Conservation (phyloP, 2,329 filamentous ascomycete genomes). For the Helicocarpus griseus region DNA sequence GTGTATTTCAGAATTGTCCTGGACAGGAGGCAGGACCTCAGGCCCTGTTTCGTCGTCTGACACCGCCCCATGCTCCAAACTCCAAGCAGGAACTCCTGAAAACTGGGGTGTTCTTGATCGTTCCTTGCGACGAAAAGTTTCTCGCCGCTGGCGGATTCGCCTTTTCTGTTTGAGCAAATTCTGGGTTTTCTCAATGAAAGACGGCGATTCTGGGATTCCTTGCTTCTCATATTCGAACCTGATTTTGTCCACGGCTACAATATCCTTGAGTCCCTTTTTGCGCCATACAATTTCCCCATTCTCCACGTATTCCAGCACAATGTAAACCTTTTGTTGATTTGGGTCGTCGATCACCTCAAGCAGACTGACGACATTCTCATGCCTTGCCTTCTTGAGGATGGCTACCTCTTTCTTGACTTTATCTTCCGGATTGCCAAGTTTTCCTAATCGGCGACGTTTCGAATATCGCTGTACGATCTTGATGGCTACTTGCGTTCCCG, state of each 20-base stretch:
- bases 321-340: constrained; percentile 93
- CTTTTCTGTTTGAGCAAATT: constrained; percentile 31
- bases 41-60: constrained; percentile 40
- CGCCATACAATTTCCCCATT: constrained; percentile 92
- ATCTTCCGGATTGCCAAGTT: constrained; percentile 55
- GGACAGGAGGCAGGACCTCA: constrained; percentile 25
- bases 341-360: constrained; percentile 97
- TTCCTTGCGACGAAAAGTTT: constrained; percentile 50
- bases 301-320: constrained; percentile 91
- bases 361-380: constrained; percentile 91
- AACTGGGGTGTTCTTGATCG: constrained; percentile 46
- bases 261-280: constrained; percentile 73
- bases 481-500: constrained; percentile 76
- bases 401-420: constrained; percentile 92
- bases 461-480: constrained; percentile 97
- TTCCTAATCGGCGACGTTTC: constrained; percentile 82
- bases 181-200: constrained; percentile 35
- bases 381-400: constrained; percentile 94
- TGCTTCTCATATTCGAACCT: constrained; percentile 66
- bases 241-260: constrained; percentile 72
- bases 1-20: constrained; percentile 48
- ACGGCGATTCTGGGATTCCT: constrained; percentile 62
- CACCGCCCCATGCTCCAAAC: constrained; percentile 66
- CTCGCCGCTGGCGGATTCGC: constrained; percentile 35
- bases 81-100: constrained; percentile 61